Conservation (phyloP, 495 filamentous ascomycete genomes). For the Delitschia confertaspora region DNA sequence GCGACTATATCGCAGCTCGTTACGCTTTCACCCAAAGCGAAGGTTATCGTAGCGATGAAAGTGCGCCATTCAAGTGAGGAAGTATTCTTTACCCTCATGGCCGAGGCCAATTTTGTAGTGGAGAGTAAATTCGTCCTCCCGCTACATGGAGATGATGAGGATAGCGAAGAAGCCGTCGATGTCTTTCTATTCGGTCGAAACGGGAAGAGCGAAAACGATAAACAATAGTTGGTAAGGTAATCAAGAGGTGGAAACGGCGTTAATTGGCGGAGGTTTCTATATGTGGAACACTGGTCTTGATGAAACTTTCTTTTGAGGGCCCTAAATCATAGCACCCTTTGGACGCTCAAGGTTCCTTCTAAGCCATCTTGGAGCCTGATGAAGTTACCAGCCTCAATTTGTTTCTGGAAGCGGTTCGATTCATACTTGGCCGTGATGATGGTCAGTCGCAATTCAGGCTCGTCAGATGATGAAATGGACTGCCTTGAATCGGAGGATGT, state of each 20-base stretch:
- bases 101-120: constrained; percentile 44
- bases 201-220: background rate
- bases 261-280: no score
- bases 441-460: constrained; percentile 60
- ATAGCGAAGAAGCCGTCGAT: constrained; percentile 48
- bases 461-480: constrained; percentile 30
- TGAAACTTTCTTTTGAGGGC: no score
- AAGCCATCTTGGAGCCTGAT: constrained; percentile 14
- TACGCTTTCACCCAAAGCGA: constrained; percentile 40
- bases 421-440: constrained; percentile 79
- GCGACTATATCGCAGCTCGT: constrained; percentile 53
- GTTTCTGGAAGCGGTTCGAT: constrained; percentile 74
- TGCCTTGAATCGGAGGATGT: constrained; percentile 31
- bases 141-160: constrained; percentile 51
- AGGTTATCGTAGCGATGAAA: constrained; percentile 73
- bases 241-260: no score
- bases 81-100: constrained; percentile 71
- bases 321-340: constrained; percentile 15
- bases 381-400: constrained; percentile 16
- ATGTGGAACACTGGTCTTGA: no score
- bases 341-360: constrained; percentile 14
- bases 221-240: background rate
- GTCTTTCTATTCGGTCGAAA: constrained; percentile 41
- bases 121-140: constrained; percentile 42
- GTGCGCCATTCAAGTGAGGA: constrained; percentile 74